phyloP scores from a whole-genome alignment of 1,284 basidiomycete genomes.

The Pseudozyma sp. region DNA sequence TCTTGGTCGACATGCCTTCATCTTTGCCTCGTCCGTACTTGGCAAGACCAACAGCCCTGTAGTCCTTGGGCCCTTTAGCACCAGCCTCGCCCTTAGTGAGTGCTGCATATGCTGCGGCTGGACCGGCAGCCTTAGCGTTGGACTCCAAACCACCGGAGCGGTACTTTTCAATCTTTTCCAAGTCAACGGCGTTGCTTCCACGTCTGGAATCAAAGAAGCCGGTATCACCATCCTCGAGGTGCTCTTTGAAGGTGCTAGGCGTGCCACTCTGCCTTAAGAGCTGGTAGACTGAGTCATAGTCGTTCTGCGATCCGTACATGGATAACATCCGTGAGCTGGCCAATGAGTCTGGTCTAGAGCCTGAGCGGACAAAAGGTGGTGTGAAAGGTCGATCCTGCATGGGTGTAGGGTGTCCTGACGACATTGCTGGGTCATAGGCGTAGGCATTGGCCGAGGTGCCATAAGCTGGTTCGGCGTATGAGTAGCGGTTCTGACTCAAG shows the following conservation, averaged over 20 bases:
- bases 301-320: constrained; percentile 28
- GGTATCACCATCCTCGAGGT: constrained; percentile 20
- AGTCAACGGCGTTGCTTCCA: constrained; percentile 11
- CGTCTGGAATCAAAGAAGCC: constrained; percentile 14
- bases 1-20: constrained; percentile 32
- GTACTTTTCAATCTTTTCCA: constrained; percentile 44
- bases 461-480: constrained; percentile 1
- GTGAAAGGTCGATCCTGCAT: constrained; percentile 26
- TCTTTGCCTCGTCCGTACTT: constrained; percentile 49
- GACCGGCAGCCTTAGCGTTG: not conserved
- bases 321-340: constrained; percentile 50
- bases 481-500: constrained; percentile 8
- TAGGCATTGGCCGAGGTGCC: constrained; percentile 1
- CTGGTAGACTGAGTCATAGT: constrained; percentile 56
- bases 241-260: constrained; percentile 18
- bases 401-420: constrained; percentile 6
- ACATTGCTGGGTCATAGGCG: constrained; percentile 2
- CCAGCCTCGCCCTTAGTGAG: constrained; percentile 33
- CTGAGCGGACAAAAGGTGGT: constrained; percentile 20
- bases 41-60: constrained; percentile 40
- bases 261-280: constrained; percentile 45
- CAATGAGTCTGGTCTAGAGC: constrained; percentile 18
- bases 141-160: constrained; percentile 14
- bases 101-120: constrained; percentile 2
- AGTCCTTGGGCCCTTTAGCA: constrained; percentile 40